Evolutionary conservation across 2,329 filamentous ascomycete genomes (phyloP).

Genomic region (Fusarium concolor): DNA sequence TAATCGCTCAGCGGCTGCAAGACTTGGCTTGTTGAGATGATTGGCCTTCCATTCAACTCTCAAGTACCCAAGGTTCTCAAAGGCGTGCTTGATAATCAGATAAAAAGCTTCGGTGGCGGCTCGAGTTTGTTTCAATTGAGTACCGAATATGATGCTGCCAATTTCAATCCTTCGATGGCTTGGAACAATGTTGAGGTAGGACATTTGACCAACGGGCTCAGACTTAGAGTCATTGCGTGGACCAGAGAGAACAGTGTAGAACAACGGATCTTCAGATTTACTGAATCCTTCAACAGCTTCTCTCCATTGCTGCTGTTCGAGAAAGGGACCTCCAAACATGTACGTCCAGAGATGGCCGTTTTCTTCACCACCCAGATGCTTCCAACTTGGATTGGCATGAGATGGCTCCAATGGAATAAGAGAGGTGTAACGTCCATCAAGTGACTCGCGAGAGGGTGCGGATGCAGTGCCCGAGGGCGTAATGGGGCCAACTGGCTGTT

Average conservation of each 20-base stretch:
- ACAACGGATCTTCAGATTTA: slow-evolving; percentile 52
- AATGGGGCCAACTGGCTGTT: slow-evolving; percentile 36
- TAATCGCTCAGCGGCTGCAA: slow-evolving; percentile 65
- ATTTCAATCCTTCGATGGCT: slow-evolving; percentile 66
- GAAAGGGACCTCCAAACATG: slow-evolving; percentile 46
- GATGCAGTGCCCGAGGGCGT: slow-evolving; percentile 28
- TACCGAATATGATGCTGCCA: slow-evolving; percentile 65
- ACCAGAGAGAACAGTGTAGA: slow-evolving; percentile 58
- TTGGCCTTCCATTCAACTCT: slow-evolving; percentile 75
- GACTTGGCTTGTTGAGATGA: slow-evolving; percentile 64
- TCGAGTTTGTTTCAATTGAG: slow-evolving; percentile 62
- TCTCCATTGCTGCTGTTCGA: slow-evolving; percentile 36
- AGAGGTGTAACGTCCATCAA: slow-evolving; percentile 49
- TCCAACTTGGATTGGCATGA: slow-evolving; percentile 48
- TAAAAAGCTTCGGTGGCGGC: slow-evolving; percentile 69
- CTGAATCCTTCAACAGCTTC: slow-evolving; percentile 36
- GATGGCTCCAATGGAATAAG: slow-evolving; percentile 45
- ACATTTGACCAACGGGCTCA: slow-evolving; percentile 56
- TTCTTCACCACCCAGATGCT: slow-evolving; percentile 49
- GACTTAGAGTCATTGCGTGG: slow-evolving; percentile 38
- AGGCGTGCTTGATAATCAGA: slow-evolving; percentile 64
- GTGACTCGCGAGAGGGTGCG: slow-evolving; percentile 30
- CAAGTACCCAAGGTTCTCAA: slow-evolving; percentile 64
- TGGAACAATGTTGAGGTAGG: slow-evolving; percentile 61
- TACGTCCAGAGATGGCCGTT: slow-evolving; percentile 53